Percentiles rank a stretch among this genome's conserved stretches.
phyloP scores from a whole-genome alignment of 805 yeast genomes.

The Schwanniomyces yamadae region DNA sequence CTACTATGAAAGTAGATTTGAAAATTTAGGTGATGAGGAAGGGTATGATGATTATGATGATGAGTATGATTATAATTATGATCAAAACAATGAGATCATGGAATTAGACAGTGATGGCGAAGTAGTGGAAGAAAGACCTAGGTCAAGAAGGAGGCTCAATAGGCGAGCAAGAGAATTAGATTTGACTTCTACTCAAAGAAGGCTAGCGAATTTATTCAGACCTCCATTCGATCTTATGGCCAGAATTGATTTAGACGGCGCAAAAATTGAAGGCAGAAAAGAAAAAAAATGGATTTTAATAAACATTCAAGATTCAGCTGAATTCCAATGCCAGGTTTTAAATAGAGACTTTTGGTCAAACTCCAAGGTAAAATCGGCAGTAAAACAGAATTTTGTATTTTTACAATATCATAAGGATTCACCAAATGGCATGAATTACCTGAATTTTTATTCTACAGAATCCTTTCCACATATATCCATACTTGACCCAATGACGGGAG shows the following conservation, averaged over 20 bases:
- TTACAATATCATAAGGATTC: constrained; percentile 83
- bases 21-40: constrained; percentile 20
- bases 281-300: constrained; percentile 78
- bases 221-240: constrained; percentile 93
- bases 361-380: constrained; percentile 56
- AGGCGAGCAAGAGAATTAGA: constrained; percentile 28
- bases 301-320: constrained; percentile 82
- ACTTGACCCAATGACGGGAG: constrained; percentile 94
- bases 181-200: constrained; percentile 53
- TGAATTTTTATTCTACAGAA: constrained; percentile 67
- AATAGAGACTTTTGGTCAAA: constrained; percentile 94
- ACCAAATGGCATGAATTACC: constrained; percentile 67
- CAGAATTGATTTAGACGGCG: constrained; percentile 65
- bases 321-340: constrained; percentile 83
- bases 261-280: constrained; percentile 63
- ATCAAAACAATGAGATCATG: constrained; percentile 28
- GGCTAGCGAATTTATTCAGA: constrained; percentile 79
- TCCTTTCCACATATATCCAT: constrained; percentile 88
- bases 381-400: constrained; percentile 71
- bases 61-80: constrained; percentile 35
- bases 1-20: constrained; percentile 17
- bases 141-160: constrained; percentile 25
- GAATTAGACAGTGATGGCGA: constrained; percentile 31
- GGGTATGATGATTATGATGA: constrained; percentile 24
- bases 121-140: constrained; percentile 16